phyloP scores from a whole-genome alignment of 805 yeast genomes.

The Candida maris region DNA sequence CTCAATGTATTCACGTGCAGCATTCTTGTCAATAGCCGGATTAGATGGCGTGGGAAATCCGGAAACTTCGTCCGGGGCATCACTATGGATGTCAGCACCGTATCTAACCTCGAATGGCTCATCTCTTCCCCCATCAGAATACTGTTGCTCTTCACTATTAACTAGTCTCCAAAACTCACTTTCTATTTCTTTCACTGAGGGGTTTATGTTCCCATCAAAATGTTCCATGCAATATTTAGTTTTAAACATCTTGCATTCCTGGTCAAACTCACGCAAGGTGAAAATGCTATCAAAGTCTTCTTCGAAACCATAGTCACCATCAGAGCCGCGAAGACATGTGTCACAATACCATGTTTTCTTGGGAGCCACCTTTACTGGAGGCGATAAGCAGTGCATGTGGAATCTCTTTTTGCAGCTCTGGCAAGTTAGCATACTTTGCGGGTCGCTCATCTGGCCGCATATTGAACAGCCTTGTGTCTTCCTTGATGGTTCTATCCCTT shows the following conservation, averaged over 20 bases:
- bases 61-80: conserved; percentile 59
- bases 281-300: conserved; percentile 52
- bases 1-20: conserved; percentile 35
- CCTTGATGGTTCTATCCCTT: conserved; percentile 2
- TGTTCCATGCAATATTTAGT: conserved; percentile 37
- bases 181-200: conserved; percentile 50
- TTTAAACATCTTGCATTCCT: conserved; percentile 49
- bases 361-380: conserved; percentile 52
- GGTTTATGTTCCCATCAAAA: conserved; percentile 28
- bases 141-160: conserved; percentile 12
- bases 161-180: conserved; percentile 59
- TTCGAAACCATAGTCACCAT: conserved; percentile 85
- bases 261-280: conserved; percentile 50
- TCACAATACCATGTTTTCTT: conserved; percentile 75
- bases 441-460: conserved; percentile 45
- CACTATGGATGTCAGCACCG: conserved; percentile 82
- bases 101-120: conserved; percentile 62
- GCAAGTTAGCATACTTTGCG: conserved; percentile 54
- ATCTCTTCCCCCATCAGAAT: conserved; percentile 15
- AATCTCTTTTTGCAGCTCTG: conserved; percentile 69
- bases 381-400: conserved; percentile 66
- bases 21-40: conserved; percentile 16
- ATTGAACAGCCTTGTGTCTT: conserved; percentile 28
- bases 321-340: conserved; percentile 71
- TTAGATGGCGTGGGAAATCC: conserved; percentile 61